Evolutionary conservation across 371 early-diverging fungal species (phyloP), one percentile per base, ranked within the genome.

Genomic region (Lichtheimia corymbifera): DNA sequence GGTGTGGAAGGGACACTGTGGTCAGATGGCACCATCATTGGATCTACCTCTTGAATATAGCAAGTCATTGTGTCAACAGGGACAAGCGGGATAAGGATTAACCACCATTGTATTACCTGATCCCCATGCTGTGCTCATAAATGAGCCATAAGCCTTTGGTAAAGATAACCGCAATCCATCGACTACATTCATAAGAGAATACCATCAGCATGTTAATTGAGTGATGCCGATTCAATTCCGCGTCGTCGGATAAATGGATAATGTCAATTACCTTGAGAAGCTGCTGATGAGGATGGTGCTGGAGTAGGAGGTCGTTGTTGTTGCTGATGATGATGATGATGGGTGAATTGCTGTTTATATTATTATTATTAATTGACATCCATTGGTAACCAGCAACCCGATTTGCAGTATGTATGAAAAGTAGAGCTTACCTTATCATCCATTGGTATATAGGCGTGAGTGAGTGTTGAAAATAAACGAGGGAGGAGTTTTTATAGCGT

Each of bases 1-100:
- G 72, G 72, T 42, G 72, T 72, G 44, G 72, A 55, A 24, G 72
- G 72, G 40, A 61, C 61, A 50, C 52, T 60, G 20, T 59, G 40
- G 41, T 61, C 62, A 50, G 58, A 58, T 52, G 63, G 51, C 52
- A 52, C 47, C 52, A 52, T 59, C 30, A 27, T n/a, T 47, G 47
- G 22, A 47, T 47, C 47, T 5, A 47, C 47, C 7, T n/a, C 18
- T 18, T 47, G 6, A 28, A 28, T 9, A 35, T 35, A 35, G 35
- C 35, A 35, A 35, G 35, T 35, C 35, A 35, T 35, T 11, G 11
- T 35, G 35, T 35, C 35, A 35, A 35, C 35, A 35, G 35, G 35
- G 35, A 35, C 35, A 35, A 35, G 35, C 35, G 35, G 35, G 35
- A 35, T 35, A 35, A 35, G 35, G 35, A 35, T 35, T 35, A 35